Percentiles rank a stretch among this genome's conserved stretches.
Conservation (phyloP, 495 filamentous ascomycete genomes). For the Hyphodiscus hymeniophilus region DNA sequence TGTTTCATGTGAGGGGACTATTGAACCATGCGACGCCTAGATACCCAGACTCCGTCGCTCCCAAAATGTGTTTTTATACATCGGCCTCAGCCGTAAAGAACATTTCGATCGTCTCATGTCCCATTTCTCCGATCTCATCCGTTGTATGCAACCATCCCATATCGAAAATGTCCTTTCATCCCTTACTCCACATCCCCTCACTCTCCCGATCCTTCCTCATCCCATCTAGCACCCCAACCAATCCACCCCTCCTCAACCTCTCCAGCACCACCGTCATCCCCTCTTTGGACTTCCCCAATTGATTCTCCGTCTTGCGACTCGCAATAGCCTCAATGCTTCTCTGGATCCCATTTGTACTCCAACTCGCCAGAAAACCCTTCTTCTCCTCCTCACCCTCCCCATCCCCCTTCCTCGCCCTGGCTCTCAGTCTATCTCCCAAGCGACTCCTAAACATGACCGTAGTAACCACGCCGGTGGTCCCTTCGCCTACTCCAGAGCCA, state of each 20-base stretch:
- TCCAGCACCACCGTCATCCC: conserved; percentile 94
- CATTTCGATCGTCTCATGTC: background rate
- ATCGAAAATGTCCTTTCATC: conserved; percentile 1
- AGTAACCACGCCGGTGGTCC: conserved; percentile 75
- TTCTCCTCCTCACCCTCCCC: conserved; percentile 51
- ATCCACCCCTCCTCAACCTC: conserved; percentile 69
- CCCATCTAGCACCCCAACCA: conserved; percentile 79
- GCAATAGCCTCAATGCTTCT: conserved; percentile 86
- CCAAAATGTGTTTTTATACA: conserved; percentile 14
- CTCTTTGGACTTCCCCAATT: conserved; percentile 79
- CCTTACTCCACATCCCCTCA: conserved; percentile 20
- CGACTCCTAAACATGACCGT: conserved; percentile 79
- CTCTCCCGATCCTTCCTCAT: conserved; percentile 62
- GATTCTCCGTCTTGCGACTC: conserved; percentile 71
- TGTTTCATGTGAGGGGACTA: conserved; percentile 16
- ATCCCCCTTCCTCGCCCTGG: conserved; percentile 23
- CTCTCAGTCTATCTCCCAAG: conserved; percentile 64
- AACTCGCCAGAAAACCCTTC: conserved; percentile 56
- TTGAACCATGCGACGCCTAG: conserved; percentile 11
- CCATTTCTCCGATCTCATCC: background rate
- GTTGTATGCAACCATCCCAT: background rate
- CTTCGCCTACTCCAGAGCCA: conserved; percentile 28
- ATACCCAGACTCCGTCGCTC: conserved; percentile 22
- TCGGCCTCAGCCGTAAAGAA: conserved; percentile 1
- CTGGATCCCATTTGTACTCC: conserved; percentile 77